Percentiles rank a stretch among this genome's conserved stretches.
Evolutionary conservation across 2,329 filamentous ascomycete genomes (phyloP).

Genomic region (Alternaria rosae): DNA sequence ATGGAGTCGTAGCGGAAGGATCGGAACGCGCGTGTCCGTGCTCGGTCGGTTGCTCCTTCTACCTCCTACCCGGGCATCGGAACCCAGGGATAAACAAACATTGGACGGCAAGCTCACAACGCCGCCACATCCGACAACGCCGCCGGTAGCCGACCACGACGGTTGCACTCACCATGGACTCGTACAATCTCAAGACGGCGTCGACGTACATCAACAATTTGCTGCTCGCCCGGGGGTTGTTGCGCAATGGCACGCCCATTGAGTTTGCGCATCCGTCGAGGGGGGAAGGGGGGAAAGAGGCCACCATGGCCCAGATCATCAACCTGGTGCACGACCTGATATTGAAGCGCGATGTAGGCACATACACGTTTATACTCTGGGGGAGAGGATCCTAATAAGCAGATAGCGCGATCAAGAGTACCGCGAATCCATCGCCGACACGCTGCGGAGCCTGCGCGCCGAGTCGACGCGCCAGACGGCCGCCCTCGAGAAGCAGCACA

Average conservation of each 20-base stretch:
- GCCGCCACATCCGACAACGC: slow-evolving; percentile 13
- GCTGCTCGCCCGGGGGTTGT: slow-evolving; percentile 67
- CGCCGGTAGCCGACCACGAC: slow-evolving; percentile 35
- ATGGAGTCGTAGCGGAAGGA: neutral
- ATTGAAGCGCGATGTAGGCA: slow-evolving; percentile 80
- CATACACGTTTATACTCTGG: neutral
- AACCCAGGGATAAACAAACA: slow-evolving; percentile 23
- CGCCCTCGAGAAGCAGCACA: slow-evolving; percentile 68
- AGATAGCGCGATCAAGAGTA: slow-evolving; percentile 86
- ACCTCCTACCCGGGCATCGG: slow-evolving; percentile 13
- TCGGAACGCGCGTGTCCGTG: slow-evolving; percentile 6
- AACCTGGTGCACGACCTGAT: slow-evolving; percentile 94
- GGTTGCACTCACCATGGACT: slow-evolving; percentile 44
- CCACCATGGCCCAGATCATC: slow-evolving; percentile 85
- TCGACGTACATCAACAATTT: slow-evolving; percentile 72
- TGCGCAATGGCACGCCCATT: slow-evolving; percentile 73
- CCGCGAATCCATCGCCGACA: slow-evolving; percentile 80
- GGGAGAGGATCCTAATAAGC: slow-evolving; percentile 14
- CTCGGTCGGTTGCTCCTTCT: slow-evolving; percentile 14
- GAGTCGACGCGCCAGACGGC: slow-evolving; percentile 77
- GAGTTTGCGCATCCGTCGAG: slow-evolving; percentile 80
- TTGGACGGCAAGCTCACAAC: slow-evolving; percentile 9
- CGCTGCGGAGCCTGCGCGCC: slow-evolving; percentile 76
- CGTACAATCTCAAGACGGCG: slow-evolving; percentile 65
- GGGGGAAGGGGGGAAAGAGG: slow-evolving; percentile 67